Evolutionary conservation across 306 rosid genomes (phyloP).

Genomic region (Purshia tridentata): DNA sequence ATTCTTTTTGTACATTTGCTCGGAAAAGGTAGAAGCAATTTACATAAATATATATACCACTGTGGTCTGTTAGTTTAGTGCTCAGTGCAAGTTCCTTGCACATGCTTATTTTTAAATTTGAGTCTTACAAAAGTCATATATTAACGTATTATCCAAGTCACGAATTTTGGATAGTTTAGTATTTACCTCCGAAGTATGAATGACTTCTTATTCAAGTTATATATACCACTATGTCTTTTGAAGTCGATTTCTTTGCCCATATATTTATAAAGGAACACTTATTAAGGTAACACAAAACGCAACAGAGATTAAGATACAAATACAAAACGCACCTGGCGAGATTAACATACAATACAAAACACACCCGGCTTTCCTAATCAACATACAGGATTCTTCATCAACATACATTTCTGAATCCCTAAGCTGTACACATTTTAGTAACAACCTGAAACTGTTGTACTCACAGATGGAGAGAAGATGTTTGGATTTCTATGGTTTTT

Average conservation of each 20-base stretch:
- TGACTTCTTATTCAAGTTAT: no score
- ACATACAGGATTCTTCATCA: slow-evolving; percentile 38
- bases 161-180: neutral
- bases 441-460: slow-evolving; percentile 25
- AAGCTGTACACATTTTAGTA: slow-evolving; percentile 16
- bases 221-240: no score
- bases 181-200: neutral
- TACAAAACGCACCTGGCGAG: no score
- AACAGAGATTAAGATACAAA: no score
- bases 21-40: slow-evolving; percentile 15
- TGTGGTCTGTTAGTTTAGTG: slow-evolving; percentile 19
- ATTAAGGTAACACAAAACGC: neutral
- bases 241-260: no score
- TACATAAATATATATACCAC: slow-evolving; percentile 2
- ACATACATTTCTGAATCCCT: slow-evolving; percentile 44
- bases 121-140: neutral
- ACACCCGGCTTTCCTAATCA: neutral
- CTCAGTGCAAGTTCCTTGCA: slow-evolving; percentile 17
- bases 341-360: no score
- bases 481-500: slow-evolving; percentile 9
- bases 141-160: neutral
- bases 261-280: no score
- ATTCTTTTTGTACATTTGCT: slow-evolving; percentile 45
- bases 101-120: neutral
- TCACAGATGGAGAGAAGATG: slow-evolving; percentile 20